Evolutionary conservation across 352 stramenopile species (phyloP).

Genomic region (Pilasporangium apinafurcum): DNA sequence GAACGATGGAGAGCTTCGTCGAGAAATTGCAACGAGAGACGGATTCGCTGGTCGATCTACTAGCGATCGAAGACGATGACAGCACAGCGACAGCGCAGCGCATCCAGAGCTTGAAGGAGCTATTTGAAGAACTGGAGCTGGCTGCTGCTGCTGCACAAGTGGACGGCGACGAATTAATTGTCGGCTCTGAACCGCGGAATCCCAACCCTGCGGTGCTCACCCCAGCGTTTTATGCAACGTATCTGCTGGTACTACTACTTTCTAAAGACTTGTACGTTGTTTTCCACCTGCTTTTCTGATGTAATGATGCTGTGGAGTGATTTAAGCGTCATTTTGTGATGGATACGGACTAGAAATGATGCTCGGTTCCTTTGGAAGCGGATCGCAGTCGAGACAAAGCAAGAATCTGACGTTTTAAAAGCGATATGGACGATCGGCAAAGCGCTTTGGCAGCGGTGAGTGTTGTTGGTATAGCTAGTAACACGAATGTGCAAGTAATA

Average conservation of each 20-base stretch:
- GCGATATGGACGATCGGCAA: constrained; percentile 65
- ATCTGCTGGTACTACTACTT: constrained; percentile 48
- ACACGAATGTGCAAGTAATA: too few relatives aligned
- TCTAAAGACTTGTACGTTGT: constrained; percentile 41
- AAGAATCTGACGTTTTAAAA: constrained; percentile 23
- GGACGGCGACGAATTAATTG: not conserved
- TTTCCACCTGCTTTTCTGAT: not conserved
- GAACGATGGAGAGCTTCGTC: constrained; percentile 54
- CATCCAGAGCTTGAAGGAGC: constrained; percentile 24
- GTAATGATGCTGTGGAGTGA: not conserved
- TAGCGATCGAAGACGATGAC: constrained; percentile 14
- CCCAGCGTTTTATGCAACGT: constrained; percentile 47
- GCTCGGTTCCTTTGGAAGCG: constrained; percentile 76
- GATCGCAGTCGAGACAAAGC: constrained; percentile 34
- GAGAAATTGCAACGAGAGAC: constrained; percentile 35
- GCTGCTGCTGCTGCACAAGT: constrained; percentile 22
- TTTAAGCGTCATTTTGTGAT: not conserved
- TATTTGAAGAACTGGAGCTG: constrained; percentile 54
- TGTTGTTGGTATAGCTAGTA: not conserved
- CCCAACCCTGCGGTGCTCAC: constrained; percentile 32
- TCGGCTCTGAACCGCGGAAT: constrained; percentile 6
- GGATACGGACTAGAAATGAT: constrained; percentile 27
- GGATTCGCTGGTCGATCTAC: constrained; percentile 26
- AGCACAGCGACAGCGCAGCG: constrained; percentile 3
- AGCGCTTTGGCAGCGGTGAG: constrained; percentile 53